Percentiles rank a stretch among this genome's conserved stretches.
phyloP scores from a whole-genome alignment of 495 filamentous ascomycete genomes.

The Xylaria curta region DNA sequence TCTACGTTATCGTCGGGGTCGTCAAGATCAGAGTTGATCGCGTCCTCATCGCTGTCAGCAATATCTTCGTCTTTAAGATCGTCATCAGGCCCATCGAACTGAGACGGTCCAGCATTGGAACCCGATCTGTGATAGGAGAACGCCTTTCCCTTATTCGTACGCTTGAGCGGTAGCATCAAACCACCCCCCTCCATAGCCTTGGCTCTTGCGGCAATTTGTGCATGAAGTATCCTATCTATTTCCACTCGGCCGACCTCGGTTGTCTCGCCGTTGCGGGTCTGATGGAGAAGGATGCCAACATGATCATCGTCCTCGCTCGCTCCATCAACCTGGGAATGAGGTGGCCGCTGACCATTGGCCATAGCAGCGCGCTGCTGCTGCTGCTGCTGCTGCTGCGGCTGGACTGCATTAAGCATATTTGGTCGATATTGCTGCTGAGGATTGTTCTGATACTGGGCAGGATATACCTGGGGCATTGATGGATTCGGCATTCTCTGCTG shows the following conservation, averaged over 20 bases:
- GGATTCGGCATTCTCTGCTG: constrained; percentile 37
- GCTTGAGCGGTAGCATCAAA: constrained; percentile 72
- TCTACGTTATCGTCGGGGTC: constrained; percentile 86
- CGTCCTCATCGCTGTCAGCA: constrained; percentile 94
- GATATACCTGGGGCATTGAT: constrained; percentile 38
- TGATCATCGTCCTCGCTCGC: constrained; percentile 65
- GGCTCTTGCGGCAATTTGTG: constrained; percentile 71
- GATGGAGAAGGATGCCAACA: constrained; percentile 60
- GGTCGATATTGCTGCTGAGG: constrained; percentile 55
- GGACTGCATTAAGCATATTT: constrained; percentile 36
- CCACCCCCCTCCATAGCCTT: constrained; percentile 79
- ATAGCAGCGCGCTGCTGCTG: constrained; percentile 47
- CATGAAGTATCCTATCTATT: constrained; percentile 66
- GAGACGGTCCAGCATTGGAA: constrained; percentile 43
- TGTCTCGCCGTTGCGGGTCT: constrained; percentile 42
- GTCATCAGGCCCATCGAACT: constrained; percentile 75
- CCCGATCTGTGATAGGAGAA: constrained; percentile 30
- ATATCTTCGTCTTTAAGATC: constrained; percentile 66
- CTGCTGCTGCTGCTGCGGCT: constrained; percentile 41
- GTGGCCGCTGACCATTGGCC: constrained; percentile 48
- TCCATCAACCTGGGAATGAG: constrained; percentile 74
- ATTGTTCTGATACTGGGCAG: constrained; percentile 40
- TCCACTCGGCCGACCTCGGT: constrained; percentile 57
- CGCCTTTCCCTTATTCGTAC: constrained; percentile 44
- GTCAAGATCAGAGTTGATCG: constrained; percentile 98